Evolutionary conservation across 805 yeast species (phyloP).

Genomic region (Cyberlindnera subsufficiens): DNA sequence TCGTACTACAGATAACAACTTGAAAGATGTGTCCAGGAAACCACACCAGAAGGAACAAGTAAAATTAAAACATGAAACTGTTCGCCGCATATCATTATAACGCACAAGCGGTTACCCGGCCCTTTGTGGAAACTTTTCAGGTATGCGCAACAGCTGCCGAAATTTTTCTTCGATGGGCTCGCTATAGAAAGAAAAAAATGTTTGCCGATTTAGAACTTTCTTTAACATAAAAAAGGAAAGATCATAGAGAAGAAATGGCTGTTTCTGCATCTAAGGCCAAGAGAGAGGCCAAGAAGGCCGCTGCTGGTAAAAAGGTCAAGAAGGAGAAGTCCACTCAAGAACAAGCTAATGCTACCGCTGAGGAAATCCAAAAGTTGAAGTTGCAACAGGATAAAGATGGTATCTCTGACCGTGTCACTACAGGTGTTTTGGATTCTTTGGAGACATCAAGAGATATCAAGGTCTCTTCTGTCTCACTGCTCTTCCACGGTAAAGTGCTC

Average conservation of each 20-base stretch:
- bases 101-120: not conserved
- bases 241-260: conserved; percentile 14
- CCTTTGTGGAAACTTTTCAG: conserved; percentile 1
- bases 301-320: conserved; percentile 67
- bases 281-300: conserved; percentile 95
- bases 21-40: too few species aligned
- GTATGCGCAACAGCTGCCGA: conserved; percentile 8
- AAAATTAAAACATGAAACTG: too few species aligned
- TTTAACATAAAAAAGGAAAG: not conserved
- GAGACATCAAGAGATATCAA: conserved; percentile 91
- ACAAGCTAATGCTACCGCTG: conserved; percentile 54
- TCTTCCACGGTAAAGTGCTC: conserved; percentile 96
- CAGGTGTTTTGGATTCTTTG: conserved; percentile 92
- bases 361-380: conserved; percentile 79
- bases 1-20: too few species aligned
- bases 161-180: conserved; percentile 5
- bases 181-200: not conserved
- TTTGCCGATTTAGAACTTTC: not conserved
- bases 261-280: conserved; percentile 91
- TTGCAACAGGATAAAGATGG: conserved; percentile 93
- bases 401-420: conserved; percentile 91
- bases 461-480: conserved; percentile 79
- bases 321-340: conserved; percentile 35
- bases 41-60: too few species aligned
- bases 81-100: not conserved